These are phyloP conservation scores for Trichoderma guizhouense DNA, from an alignment of 2,329 filamentous ascomycete genomes.

Conservation along the genomic window DNA sequence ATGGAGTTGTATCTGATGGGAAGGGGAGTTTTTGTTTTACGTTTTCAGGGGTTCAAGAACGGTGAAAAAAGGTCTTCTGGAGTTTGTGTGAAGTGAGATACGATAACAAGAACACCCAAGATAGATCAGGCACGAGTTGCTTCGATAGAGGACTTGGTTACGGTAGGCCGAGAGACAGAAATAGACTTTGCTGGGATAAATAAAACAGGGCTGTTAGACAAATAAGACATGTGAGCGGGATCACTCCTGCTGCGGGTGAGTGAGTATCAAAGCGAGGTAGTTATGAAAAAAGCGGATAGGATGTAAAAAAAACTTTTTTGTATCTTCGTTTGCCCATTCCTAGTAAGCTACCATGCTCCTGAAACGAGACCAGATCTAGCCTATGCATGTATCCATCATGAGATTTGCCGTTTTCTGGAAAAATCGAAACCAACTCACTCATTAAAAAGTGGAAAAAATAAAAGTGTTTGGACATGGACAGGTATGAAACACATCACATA, in stretches of 20 bases:
- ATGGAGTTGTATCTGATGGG: not conserved
- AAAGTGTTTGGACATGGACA: not conserved
- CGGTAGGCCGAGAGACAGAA: not conserved
- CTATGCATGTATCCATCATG: conserved; percentile 2
- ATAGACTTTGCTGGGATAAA: not conserved
- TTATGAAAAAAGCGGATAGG: not conserved
- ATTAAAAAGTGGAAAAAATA: not conserved
- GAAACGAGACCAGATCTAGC: conserved; percentile 9
- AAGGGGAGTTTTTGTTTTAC: not conserved
- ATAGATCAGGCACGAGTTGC: not conserved
- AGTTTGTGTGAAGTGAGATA: not conserved
- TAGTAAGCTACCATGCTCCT: conserved; percentile 5
- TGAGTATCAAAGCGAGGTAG: not conserved
- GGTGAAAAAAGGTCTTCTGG: not conserved
- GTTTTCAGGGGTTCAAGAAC: not conserved
- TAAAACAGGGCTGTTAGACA: not conserved
- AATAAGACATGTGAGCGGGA: not conserved
- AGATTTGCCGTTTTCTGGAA: not conserved
- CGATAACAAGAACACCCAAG: not conserved
- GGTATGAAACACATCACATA: not conserved
- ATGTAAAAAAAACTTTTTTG: not conserved
- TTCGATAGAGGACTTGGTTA: not conserved
- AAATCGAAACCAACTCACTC: not conserved
- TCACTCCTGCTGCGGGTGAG: not conserved
- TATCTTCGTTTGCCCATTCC: not conserved